Base-by-base conservation (phyloP, 1,284 basidiomycete species). In the Ceratobasidium sp. region DNA sequence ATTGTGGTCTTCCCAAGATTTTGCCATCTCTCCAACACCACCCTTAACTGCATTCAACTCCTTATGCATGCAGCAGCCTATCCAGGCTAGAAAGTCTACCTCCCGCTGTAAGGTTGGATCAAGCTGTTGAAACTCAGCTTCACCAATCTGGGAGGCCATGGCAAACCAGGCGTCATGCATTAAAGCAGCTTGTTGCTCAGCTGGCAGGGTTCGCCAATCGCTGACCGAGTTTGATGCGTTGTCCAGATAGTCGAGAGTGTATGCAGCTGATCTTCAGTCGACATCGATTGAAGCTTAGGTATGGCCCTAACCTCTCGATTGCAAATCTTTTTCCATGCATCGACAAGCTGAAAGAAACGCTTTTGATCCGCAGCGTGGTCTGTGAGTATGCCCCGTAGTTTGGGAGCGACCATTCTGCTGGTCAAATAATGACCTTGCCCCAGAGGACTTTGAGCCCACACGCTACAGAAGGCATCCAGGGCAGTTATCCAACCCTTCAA, bases 21-120 rank as follows among this genome's bases (percentile, higher is more conserved):
- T 78, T 40, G 69, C 26, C 83, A 86, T 84, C 1, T 46, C 70
- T 13, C 58, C 68, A 60, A 83, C 82, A 0, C 87, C 85, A 1
- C 83, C 85, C 64, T 85, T 85, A 42, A 86, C 81, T 23, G 80
- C 76, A 78, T 88, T 88, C 12, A 84, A 81, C 5, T 86, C 86
- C 77, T 87, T 87, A 80, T 87, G 86, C 84, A 86, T 86, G 51
- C 83, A 83, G 78, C 87, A 88, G 0, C 86, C 85, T 13, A 80
- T 80, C 81, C 83, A 83, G n/a, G 86, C 72, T 79, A 68, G 26
- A 9, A 49, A 49, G 28, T 28, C 26, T 4, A 68, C 44, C 3
- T 42, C 39, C 9, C 20, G 20, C 66, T 53, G 20, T 68, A 23
- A 6, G 10, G 18, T 26, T 9, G 39, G 13, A 18, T 10, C 20